Evolutionary conservation across 345 rosid species (phyloP), one percentile per base, ranked within the genome.

Genomic region (Cochlearia excelsa): DNA sequence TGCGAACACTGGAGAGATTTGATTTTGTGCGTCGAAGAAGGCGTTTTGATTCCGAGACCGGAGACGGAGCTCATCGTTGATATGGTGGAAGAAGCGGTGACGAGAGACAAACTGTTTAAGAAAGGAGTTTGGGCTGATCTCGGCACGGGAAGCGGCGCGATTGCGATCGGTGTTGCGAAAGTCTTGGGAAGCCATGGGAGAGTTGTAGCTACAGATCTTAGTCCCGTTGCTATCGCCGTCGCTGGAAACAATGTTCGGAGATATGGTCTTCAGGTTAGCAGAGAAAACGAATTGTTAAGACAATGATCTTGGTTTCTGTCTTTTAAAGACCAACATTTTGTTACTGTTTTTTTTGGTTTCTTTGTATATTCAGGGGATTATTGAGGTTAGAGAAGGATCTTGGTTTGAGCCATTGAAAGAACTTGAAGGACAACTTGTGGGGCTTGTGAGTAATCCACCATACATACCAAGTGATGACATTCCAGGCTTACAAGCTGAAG

Each of bases 1-100:
- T 89, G 97, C 49, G 87, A 93, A 70, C 95, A 93, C 51, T 89
- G 97, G 97, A 76, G 94, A 78, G 90, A 89, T 49, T 47, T 93
- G 69, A 94, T 93, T 55, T 65, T 93, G 82, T 54, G 82, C 31
- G 95, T 93, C 5, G 82, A 87, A 62, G 95, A 89, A 78, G 97
- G 97, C 26, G 90, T 93, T 49, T 72, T 93, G 61, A 89, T 93
- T 72, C 99, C 99, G 3, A 77, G 97, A 70, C 95, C 97, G 0
- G 95, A 93, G 76, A 93, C 99, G 51, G 95, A 85, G 63, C 31
- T 81, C 68, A 65, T 93, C 51, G 75, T 85, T 31, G 96, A 89
- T 72, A 45, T 89, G 71, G 97, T 83, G 16, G 70, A 44, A 40
- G 80, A 79, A 59, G 71, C 53, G 26, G 70, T 84, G 2, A 63